A percentile compares a stretch with the other conserved stretches of the same genome.
Evolutionary conservation across 176 grass and related monocot genomes (phyloP).

Genomic region (Olyra latifolia): DNA sequence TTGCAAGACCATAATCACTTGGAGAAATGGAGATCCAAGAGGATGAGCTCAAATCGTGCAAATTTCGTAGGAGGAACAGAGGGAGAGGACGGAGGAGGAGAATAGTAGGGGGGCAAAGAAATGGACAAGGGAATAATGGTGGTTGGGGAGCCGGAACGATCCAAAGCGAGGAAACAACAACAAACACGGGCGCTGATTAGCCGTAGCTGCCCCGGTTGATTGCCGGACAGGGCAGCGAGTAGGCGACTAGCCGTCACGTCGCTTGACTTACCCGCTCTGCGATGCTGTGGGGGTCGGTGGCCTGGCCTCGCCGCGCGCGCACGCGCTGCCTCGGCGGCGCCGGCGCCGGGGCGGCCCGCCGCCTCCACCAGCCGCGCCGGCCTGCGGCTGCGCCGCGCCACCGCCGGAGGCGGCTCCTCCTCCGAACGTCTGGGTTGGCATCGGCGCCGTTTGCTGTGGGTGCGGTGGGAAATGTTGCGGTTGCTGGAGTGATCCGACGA

Average conservation of each 20-base stretch:
- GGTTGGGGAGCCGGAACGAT: conserved; percentile 28
- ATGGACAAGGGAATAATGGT: conserved; percentile 34
- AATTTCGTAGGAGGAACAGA: neutral
- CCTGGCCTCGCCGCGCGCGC: conserved; percentile 73
- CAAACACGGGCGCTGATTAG: conserved; percentile 33
- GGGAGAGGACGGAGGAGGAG: neutral
- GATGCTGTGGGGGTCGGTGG: conserved; percentile 93
- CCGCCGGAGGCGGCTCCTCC: conserved; percentile 14
- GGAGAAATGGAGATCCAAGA: neutral
- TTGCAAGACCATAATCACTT: neutral
- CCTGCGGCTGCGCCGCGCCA: conserved; percentile 23
- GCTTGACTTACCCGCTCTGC: conserved; percentile 68
- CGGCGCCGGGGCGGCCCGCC: conserved; percentile 32
- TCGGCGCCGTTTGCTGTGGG: conserved; percentile 43
- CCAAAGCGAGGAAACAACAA: conserved; percentile 40
- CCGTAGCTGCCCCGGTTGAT: conserved; percentile 28
- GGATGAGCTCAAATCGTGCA: neutral
- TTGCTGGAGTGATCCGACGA: conserved; percentile 54
- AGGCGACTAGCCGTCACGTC: neutral
- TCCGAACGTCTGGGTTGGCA: conserved; percentile 53
- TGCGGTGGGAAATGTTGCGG: conserved; percentile 64
- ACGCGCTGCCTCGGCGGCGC: conserved; percentile 70
- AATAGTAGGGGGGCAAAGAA: conserved; percentile 26
- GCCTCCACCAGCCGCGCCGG: neutral
- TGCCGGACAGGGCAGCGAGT: conserved; percentile 2